Evolutionary conservation across 495 filamentous ascomycete species (phyloP), one percentile per base, ranked within the genome.

Genomic region (Penicillium verhagenii): DNA sequence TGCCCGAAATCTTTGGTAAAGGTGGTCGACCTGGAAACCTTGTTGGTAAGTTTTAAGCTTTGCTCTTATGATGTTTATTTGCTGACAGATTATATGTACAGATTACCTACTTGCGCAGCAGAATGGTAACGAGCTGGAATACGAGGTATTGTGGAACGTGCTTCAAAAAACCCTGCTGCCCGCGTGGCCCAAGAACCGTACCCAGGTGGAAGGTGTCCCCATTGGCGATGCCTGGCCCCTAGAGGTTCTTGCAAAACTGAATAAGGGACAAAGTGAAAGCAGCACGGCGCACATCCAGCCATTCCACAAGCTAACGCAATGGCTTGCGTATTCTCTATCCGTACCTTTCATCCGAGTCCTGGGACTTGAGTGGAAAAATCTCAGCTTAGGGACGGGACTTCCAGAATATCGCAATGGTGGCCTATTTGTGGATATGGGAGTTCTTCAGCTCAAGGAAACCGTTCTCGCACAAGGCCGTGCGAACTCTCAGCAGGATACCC

Each of bases 271-370:
- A 38, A 49, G 20, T 52, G 48, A 21, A 51, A 51, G 45, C 45
- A 50, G 57, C 43, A 55, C 45, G 26, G 58, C 21, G 4, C 58
- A 61, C 8, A 75, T 75, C 28, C 69, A 72, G 31, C 72, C 72
- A 2, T 95, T 96, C 81, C 90, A 95, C 74, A 95, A 95, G 63
- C 82, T 93, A 24, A 92, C 90, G 0, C 90, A 95, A 60, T 95
- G 90, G 90, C 85, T 93, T 49, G 85, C 86, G 6, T 96, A 95
- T 71, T 95, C 91, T 18, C 74, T 96, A 24, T 91, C 92, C 82
- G 88, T 91, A 14, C 91, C 91, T 0, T 94, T 96, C 83, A 79
- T 83, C 21, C 89, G 83, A 56, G 70, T 96, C 4, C 79, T 94
- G 49, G 78, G 83, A 42, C 84, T 91, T 14, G 82, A 88, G 50